These are phyloP conservation scores for Closterium sp. DNA, from an alignment of 139 green algal genomes.

Conservation along the genomic window DNA sequence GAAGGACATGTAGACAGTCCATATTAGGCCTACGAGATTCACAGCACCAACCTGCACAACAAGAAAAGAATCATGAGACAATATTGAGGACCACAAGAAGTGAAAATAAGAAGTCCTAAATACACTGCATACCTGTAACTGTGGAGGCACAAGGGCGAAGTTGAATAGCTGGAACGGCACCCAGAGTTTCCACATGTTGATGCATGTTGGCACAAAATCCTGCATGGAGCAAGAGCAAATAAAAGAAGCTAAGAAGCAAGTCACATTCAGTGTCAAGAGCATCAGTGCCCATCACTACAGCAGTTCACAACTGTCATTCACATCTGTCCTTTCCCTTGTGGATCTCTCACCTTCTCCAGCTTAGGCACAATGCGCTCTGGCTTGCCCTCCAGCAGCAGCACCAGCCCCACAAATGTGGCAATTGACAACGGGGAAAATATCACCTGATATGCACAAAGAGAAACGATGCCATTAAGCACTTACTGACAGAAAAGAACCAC, in stretches of 20 bases:
- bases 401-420: not conserved
- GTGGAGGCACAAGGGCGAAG: slow-evolving; percentile 51
- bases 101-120: too few relatives aligned
- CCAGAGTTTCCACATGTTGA: slow-evolving; percentile 61
- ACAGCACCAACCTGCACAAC: not conserved
- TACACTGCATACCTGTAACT: slow-evolving; percentile 46
- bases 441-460: not conserved
- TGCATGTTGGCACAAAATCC: slow-evolving; percentile 22
- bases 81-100: too few relatives aligned
- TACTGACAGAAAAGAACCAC: not conserved
- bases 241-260: too few relatives aligned
- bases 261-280: too few relatives aligned
- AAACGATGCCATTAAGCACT: too few relatives aligned
- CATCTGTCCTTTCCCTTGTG: not conserved
- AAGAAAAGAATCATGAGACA: not conserved
- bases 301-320: not conserved
- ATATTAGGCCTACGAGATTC: not conserved
- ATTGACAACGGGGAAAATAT: not conserved
- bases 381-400: not conserved
- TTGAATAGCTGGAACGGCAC: slow-evolving; percentile 59
- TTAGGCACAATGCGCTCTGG: not conserved
- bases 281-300: not conserved
- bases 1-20: not conserved
- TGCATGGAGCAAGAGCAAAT: not conserved
- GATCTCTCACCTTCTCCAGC: not conserved